Conservation (phyloP, 108 stramenopile species). For the Cyclotella atomus region DNA sequence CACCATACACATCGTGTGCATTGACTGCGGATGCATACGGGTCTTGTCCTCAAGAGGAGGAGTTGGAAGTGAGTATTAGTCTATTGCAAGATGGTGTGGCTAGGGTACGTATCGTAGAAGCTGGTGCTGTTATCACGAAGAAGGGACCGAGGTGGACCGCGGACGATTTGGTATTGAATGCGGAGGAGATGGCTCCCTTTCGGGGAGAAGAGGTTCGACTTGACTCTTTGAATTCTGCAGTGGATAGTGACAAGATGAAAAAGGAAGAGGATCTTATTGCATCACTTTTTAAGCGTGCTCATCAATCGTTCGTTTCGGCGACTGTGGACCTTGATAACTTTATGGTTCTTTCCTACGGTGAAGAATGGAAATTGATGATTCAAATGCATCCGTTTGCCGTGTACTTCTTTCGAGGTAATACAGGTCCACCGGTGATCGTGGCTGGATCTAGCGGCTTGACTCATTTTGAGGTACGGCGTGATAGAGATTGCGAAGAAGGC, state of each 20-base stretch:
- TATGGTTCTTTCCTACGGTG: constrained; percentile 41
- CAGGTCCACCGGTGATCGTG: constrained; percentile 61
- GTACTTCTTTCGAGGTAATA: constrained; percentile 62
- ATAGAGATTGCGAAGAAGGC: constrained; percentile 30
- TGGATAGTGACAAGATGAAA: background rate
- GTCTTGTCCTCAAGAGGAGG: constrained; percentile 39
- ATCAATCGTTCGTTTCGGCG: too few species aligned
- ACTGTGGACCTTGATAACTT: constrained; percentile 15
- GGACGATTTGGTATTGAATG: constrained; percentile 85
- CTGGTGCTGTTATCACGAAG: constrained; percentile 30
- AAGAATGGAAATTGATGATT: constrained; percentile 61
- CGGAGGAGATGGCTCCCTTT: constrained; percentile 61
- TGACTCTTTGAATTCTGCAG: constrained; percentile 17
- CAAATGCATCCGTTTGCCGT: constrained; percentile 75
- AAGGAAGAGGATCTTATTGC: too few species aligned
- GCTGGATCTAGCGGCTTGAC: constrained; percentile 71
- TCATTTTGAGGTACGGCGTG: constrained; percentile 89
- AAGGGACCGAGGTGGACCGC: constrained; percentile 72
- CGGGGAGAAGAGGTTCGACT: constrained; percentile 51
- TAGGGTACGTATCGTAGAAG: constrained; percentile 81
- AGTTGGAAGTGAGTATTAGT: constrained; percentile 65
- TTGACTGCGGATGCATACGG: constrained; percentile 37
- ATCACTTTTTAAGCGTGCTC: background rate
- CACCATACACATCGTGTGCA: constrained; percentile 60
- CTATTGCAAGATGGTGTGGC: constrained; percentile 80